Evolutionary conservation across 2,329 filamentous ascomycete genomes (phyloP), one percentile per base, ranked within the genome.

Genomic region (Aspergillus nomiae): DNA sequence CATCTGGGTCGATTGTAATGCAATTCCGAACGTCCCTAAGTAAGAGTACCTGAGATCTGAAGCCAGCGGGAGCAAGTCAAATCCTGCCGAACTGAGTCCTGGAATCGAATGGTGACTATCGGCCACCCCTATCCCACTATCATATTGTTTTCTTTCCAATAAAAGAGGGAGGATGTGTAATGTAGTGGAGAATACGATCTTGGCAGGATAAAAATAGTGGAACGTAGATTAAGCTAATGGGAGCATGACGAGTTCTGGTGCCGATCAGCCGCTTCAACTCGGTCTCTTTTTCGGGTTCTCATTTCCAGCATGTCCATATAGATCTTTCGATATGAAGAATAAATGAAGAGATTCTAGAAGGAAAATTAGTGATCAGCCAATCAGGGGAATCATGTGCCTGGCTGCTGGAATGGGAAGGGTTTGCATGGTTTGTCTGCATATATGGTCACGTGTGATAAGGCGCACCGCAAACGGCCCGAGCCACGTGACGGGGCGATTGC

Each of bases 241-340:
- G 19, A n/a, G 12, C 50, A 54, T 54, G 50, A 54, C 50, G 50
- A 54, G 32, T 54, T 2, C 30, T 24, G 12, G 24, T 9, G 50
- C 51, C 59, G 64, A 64, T 66, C 53, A 62, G 62, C 50, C 10
- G 50, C 36, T 53, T 53, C 50, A 53, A 21, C 8, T 34, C 26
- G 14, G 21, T 34, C 8, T 32, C n/a, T 53, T 8, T 53, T 34
- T 32, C 26, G 4, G 6, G 0, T 34, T 12, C 28, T 19, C 6
- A 1, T 7, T 45, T 45, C 0, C 1, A 5, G 4, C 10, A 12
- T 12, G 1, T 24, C 12, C 3, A 21, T 19, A 41, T 19, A 7
- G 36, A 41, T 8, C 7, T 16, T 19, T 41, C 16, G 1, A 41
- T 14, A 8, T n/a, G 7, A 41, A 19, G 8, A 5, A 41, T 19